Base-by-base conservation (phyloP, 768 basidiomycete species). In the Naganishia vaughanmartiniae region DNA sequence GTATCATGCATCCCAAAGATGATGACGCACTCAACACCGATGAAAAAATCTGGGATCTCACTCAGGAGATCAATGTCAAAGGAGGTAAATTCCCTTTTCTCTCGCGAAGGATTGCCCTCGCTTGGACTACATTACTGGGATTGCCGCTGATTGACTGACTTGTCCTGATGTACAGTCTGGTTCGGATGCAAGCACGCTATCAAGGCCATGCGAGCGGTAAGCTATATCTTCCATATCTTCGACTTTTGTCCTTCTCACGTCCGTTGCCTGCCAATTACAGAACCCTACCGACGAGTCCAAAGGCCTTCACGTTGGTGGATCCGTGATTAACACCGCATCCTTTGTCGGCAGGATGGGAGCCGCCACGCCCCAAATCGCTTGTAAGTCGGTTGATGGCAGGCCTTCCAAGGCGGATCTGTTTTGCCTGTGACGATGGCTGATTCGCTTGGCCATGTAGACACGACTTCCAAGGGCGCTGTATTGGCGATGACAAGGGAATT, bases 121-220 rank as follows among this genome's bases (percentile, higher is more conserved):
- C 34, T 4, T 21, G 6, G 30, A 55, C 9, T 7, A 12, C 33
- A 31, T 55, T 9, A 1, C 19, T 39, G 6, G 6, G 39, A 45
- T 26, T 12, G 39, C 24, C 48, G 48, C 39, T 42, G 15, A 42
- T 51, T 24, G 4, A 51, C 19, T 51, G 48, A 51, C 24, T 12
- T 6, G 24, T 51, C 45, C 31, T 15, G 21, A n/a, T 6, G 21
- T 7, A 51, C 39, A 63, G 96, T 98, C 71, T 98, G 95, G 96
- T 99, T 90, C 89, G 96, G 96, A 36, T 94, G 90, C 85, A 98
- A 97, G 83, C 89, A 98, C 77, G 96, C 95, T 6, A 94, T 99
- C 78, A 84, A 89, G 65, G 96, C 96, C 45, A 99, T 99, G 95
- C 89, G 92, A 71, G 82, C 91, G 57, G 81, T 79, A 55, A 70